Percentiles rank a stretch among this genome's conserved stretches.
phyloP scores from a whole-genome alignment of 768 basidiomycete species.

The Lentinula lateritia region DNA sequence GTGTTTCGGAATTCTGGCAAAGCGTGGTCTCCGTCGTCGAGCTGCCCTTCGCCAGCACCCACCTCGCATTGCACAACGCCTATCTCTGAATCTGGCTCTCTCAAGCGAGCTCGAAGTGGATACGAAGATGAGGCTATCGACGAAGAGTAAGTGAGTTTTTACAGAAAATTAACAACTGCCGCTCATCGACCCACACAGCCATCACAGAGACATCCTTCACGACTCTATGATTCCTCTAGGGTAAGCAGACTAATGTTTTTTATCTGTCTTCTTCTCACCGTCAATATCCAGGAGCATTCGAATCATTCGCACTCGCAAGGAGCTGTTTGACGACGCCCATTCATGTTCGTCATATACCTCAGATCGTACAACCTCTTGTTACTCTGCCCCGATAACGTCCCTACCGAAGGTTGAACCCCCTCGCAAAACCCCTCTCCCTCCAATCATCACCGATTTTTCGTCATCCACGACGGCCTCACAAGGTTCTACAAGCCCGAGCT shows the following conservation, averaged over 20 bases:
- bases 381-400: neutral
- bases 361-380: constrained; percentile 3
- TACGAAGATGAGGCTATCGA: neutral
- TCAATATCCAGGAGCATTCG: constrained; percentile 10
- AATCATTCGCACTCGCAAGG: constrained; percentile 9
- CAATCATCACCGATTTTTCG: neutral
- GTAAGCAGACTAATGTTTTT: neutral
- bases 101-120: neutral
- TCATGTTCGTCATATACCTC: constrained; percentile 22
- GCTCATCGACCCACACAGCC: neutral
- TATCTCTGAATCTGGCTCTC: neutral
- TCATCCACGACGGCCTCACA: too few species aligned
- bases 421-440: neutral
- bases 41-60: neutral
- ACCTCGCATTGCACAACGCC: neutral
- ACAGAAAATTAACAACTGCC: neutral
- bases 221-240: neutral
- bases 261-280: neutral
- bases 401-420: neutral
- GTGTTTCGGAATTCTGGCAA: neutral
- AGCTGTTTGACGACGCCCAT: constrained; percentile 15
- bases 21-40: neutral
- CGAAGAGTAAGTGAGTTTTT: neutral
- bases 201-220: neutral
- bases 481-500: too few species aligned